Evolutionary conservation across 176 grass and related monocot species (phyloP), one percentile per base, ranked within the genome.

Genomic region (Microstegium vimineum): DNA sequence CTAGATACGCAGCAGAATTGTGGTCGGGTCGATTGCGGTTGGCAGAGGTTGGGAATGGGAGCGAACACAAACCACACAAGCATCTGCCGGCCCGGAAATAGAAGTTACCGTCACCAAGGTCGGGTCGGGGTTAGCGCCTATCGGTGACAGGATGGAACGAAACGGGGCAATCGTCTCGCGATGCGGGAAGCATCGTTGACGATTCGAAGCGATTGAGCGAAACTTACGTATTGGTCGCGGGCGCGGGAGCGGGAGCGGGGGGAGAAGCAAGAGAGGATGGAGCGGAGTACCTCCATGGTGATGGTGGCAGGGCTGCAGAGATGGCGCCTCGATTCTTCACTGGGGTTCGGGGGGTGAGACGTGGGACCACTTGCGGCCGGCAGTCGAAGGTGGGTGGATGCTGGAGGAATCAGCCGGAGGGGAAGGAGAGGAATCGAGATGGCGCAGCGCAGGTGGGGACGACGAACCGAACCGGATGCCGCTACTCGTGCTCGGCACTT

Each of bases 251-350:
- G 51, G 11, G 81, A 84, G n/a, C n/a, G n/a, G n/a, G n/a, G n/a
- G 83, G 73, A 90, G 80, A 83, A 83, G 46, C 88, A 54, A 38
- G 75, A 87, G 71, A 87, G 82, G 80, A 90, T 83, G 75, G 75
- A 80, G 75, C 88, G 84, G 32, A 87, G 84, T 83, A 83, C 84
- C 88, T 90, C 88, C 88, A 90, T 90, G 73, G 47, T 38, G 47
- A 33, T 31, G 6, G 46, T 69, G 20, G 46, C 11, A 2, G 8
- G 13, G 38, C 5, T 69, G n/a, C 38, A 27, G 18, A n/a, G 62
- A 46, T 18, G 8, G 1, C 8, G 69, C 38, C 42, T 36, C 31
- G 78, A 37, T 80, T 15, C 49, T 75, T 75, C 30, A 6, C 49
- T 23, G 18, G 49, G 73, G 26, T 64, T 23, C 5, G 15, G 23